phyloP scores from a whole-genome alignment of 2,329 filamentous ascomycete genomes.

The Didymella sp. region DNA sequence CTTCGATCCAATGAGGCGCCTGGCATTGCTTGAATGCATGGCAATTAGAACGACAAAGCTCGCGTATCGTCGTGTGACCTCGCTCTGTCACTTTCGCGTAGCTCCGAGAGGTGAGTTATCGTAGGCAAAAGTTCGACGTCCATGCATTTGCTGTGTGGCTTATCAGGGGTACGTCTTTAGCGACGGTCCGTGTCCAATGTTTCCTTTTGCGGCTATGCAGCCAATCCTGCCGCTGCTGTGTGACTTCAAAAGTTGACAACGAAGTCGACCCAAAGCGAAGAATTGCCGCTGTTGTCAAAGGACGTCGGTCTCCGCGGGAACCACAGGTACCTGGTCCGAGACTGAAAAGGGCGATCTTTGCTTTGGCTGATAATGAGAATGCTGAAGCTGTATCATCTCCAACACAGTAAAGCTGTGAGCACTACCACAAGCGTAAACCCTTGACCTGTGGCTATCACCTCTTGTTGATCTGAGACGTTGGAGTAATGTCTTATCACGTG shows the following conservation, averaged over 20 bases:
- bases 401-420: no score
- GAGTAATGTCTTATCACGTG: no score
- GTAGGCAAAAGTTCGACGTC: slow-evolving; percentile 1
- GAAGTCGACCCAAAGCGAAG: background rate
- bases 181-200: slow-evolving; percentile 4
- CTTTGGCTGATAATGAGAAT: background rate
- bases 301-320: background rate
- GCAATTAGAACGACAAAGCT: background rate
- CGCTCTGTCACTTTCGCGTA: slow-evolving; percentile 8
- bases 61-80: slow-evolving; percentile 9
- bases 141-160: background rate
- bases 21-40: background rate
- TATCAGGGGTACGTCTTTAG: slow-evolving; percentile 1
- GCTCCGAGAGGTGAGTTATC: slow-evolving; percentile 16
- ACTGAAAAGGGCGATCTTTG: background rate
- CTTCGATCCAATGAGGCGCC: background rate
- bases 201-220: slow-evolving; percentile 12
- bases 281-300: background rate
- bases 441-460: no score
- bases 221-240: slow-evolving; percentile 4
- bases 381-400: background rate
- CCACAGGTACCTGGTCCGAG: background rate
- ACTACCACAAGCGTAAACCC: no score
- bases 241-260: background rate
- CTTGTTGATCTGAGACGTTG: no score